Conservation (phyloP, 75 land plant genomes). For the Cryptomeria japonica region DNA sequence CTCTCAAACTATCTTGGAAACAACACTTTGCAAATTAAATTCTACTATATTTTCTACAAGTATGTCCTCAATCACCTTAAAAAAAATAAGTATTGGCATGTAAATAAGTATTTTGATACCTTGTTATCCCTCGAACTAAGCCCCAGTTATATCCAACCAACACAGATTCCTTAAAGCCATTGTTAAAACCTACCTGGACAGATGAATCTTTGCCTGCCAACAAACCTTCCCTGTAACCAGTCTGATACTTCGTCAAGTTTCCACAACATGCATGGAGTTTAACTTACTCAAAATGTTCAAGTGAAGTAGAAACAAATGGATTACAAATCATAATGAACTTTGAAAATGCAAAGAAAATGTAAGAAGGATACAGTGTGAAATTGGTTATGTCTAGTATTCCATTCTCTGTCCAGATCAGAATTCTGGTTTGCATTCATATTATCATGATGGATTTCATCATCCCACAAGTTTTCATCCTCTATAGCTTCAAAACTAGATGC, state of each 20-base stretch:
- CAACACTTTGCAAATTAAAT: background rate
- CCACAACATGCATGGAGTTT: background rate
- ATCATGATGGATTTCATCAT: slow-evolving; percentile 27
- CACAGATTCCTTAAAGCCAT: slow-evolving; percentile 54
- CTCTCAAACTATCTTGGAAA: background rate
- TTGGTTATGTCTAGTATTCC: slow-evolving; percentile 52
- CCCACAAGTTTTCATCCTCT: slow-evolving; percentile 15
- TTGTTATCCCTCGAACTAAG: slow-evolving; percentile 52
- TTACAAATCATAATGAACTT: background rate
- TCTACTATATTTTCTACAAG: too few relatives aligned
- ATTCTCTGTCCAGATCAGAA: slow-evolving; percentile 52
- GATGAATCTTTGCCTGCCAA: slow-evolving; percentile 57
- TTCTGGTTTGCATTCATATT: slow-evolving; percentile 9
- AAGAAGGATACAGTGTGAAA: slow-evolving; percentile 50
- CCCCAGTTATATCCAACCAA: slow-evolving; percentile 57
- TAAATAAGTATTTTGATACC: slow-evolving; percentile 12
- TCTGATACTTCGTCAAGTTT: slow-evolving; percentile 19
- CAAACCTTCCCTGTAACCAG: slow-evolving; percentile 67
- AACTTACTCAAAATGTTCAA: background rate
- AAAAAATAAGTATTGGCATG: background rate
- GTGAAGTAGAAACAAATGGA: background rate
- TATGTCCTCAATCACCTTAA: background rate
- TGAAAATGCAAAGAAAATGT: background rate
- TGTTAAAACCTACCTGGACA: slow-evolving; percentile 64
- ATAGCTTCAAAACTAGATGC: background rate